Conservation (phyloP, 192 early-diverging fungal species). For the Chytriomyces hyalinus region DNA sequence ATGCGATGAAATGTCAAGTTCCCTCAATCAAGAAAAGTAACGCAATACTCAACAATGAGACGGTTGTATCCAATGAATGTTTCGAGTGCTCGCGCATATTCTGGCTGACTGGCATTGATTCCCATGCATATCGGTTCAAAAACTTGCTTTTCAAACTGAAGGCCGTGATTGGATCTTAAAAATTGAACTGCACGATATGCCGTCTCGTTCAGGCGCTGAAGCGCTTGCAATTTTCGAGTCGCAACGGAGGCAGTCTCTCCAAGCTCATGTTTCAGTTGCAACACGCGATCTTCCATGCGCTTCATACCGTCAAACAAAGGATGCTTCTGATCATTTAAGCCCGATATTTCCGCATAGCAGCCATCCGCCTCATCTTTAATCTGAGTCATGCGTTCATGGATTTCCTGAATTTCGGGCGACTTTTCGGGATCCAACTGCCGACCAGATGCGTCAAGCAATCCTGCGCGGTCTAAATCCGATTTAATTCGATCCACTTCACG, state of each 20-base stretch:
- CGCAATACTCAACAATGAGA: conserved; percentile 53
- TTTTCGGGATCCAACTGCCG: background rate
- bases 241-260: conserved; percentile 45
- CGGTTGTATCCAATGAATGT: conserved; percentile 41
- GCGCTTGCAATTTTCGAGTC: conserved; percentile 60
- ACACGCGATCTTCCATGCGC: conserved; percentile 1
- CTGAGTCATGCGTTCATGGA: background rate
- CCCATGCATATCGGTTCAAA: conserved; percentile 76
- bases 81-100: conserved; percentile 74
- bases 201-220: conserved; percentile 58
- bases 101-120: conserved; percentile 69
- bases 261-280: conserved; percentile 43
- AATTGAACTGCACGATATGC: conserved; percentile 70
- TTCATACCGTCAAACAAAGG: conserved; percentile 31
- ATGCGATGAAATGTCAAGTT: conserved; percentile 5
- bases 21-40: conserved; percentile 1
- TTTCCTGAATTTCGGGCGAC: conserved; percentile 14
- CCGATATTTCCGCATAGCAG: conserved; percentile 6
- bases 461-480: conserved; percentile 50
- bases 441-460: conserved; percentile 37
- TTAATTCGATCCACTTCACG: conserved; percentile 50
- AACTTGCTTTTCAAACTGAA: conserved; percentile 70
- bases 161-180: conserved; percentile 65
- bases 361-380: background rate
- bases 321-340: conserved; percentile 33